These are phyloP conservation scores for Poterioochromonas sp. DNA, from an alignment of 352 stramenopile species.

Conservation along the genomic window DNA sequence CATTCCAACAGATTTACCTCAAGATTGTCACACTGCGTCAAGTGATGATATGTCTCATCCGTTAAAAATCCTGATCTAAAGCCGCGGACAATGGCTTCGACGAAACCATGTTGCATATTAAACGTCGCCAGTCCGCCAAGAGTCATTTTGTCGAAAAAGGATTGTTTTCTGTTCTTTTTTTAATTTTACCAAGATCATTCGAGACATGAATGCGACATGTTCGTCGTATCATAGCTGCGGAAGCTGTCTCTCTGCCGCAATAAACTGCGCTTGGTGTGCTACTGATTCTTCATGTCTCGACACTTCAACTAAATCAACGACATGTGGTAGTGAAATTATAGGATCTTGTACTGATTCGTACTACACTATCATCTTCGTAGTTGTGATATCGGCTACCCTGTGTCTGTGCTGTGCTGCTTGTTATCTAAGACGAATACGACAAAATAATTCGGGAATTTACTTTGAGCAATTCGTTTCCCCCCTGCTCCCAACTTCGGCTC, in stretches of 20 bases:
- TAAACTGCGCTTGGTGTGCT: conserved; percentile 11
- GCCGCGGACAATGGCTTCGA: conserved; percentile 89
- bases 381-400: not conserved
- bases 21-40: conserved; percentile 71
- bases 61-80: conserved; percentile 76
- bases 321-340: not conserved
- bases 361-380: conserved; percentile 22
- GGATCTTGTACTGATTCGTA: not conserved
- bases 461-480: not conserved
- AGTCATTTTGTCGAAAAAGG: too few species aligned
- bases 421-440: not conserved
- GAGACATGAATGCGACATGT: not conserved
- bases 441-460: not conserved
- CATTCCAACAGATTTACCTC: conserved; percentile 41
- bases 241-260: not conserved
- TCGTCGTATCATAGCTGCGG: not conserved
- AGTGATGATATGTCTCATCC: conserved; percentile 71
- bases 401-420: conserved; percentile 29
- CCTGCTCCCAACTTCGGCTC: not conserved
- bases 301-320: not conserved
- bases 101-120: conserved; percentile 95
- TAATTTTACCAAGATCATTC: too few species aligned
- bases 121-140: conserved; percentile 82
- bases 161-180: too few species aligned
- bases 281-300: not conserved